A percentile compares a stretch with the other conserved stretches of the same genome.
Conservation (phyloP, 1,139 yeast genomes). For the Magnusiomyces sp. region DNA sequence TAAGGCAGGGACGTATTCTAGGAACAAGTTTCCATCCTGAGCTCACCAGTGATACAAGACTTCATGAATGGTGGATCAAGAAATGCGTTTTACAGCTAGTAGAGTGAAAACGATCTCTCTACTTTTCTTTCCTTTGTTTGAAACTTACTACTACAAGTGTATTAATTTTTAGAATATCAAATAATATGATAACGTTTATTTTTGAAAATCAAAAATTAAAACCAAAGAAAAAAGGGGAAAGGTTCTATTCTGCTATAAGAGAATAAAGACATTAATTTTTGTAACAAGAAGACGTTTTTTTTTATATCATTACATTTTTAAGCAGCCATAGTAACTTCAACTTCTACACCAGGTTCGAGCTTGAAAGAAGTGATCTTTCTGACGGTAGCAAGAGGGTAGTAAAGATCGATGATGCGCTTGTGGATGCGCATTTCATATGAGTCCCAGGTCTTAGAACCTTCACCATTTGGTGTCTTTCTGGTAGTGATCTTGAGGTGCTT, state of each 20-base stretch:
- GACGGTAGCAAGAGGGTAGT: constrained; percentile 91
- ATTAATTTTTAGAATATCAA: not conserved
- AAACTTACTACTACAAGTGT: not conserved
- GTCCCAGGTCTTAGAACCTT: constrained; percentile 99
- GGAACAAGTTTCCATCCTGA: constrained; percentile 86
- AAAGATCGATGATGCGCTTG: constrained; percentile 98
- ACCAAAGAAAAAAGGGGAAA: not conserved
- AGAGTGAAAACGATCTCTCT: no score
- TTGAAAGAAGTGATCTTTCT: constrained; percentile 93
- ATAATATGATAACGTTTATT: not conserved
- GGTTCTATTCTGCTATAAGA: no score
- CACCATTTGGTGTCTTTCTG: constrained; percentile 99
- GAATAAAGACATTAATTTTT: no score
- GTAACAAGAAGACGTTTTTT: not conserved
- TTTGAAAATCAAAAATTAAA: not conserved
- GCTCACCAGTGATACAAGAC: constrained; percentile 47
- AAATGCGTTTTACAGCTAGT: constrained; percentile 2
- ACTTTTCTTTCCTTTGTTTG: not conserved
- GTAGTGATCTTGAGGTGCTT: constrained; percentile 97
- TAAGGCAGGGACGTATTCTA: constrained; percentile 54
- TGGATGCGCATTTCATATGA: constrained; percentile 99
- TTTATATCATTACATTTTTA: constrained; percentile 5
- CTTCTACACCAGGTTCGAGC: constrained; percentile 46
- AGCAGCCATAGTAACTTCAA: constrained; percentile 37
- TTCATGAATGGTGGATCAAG: constrained; percentile 66